Evolutionary conservation across 148 eudicot species (phyloP).

Genomic region (Camellia granthamiana): DNA sequence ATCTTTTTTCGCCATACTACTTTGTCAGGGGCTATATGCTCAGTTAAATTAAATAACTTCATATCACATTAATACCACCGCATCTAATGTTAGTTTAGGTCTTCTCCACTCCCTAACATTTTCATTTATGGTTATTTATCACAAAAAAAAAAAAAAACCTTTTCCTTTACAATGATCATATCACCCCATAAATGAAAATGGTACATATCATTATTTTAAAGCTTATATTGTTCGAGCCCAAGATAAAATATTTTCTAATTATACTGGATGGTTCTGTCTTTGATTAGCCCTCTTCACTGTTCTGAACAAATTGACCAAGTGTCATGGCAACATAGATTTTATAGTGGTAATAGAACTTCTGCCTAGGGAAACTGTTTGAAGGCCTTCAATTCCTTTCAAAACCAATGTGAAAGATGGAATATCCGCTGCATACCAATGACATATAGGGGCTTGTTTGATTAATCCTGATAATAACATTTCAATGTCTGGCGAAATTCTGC

Average conservation of each 20-base stretch:
- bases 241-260: background rate
- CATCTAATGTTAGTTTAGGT: too few species aligned
- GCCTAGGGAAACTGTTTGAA: background rate
- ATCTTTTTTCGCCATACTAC: too few species aligned
- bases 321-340: too few species aligned
- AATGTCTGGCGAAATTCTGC: background rate
- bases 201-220: background rate
- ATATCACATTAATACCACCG: too few species aligned
- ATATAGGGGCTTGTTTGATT: background rate
- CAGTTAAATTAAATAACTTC: too few species aligned
- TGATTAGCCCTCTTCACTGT: background rate
- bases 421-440: background rate
- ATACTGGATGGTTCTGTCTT: constrained; percentile 3
- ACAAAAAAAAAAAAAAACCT: too few species aligned
- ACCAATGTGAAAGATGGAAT: background rate
- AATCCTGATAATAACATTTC: background rate
- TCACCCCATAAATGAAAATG: background rate
- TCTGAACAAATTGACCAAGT: background rate
- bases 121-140: too few species aligned
- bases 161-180: too few species aligned
- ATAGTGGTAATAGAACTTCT: background rate
- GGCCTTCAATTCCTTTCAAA: background rate
- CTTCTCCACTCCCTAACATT: too few species aligned
- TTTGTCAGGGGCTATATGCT: too few species aligned
- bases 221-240: background rate